phyloP scores from a whole-genome alignment of 2,329 filamentous ascomycete species.

The Clonostachys rosea region DNA sequence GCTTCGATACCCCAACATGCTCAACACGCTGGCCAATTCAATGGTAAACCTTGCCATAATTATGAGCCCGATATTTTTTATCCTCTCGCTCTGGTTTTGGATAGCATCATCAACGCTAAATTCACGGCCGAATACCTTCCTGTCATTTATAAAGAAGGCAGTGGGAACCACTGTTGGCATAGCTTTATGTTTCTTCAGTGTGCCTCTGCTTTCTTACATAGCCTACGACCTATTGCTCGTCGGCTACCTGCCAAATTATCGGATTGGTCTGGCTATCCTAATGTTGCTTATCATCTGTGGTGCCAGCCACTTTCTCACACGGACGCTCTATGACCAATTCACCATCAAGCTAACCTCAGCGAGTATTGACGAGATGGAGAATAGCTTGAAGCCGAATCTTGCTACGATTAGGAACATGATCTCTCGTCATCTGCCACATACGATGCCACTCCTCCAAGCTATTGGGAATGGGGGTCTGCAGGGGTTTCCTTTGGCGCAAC shows the following conservation, averaged over 20 bases:
- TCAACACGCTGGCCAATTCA: constrained; percentile 2
- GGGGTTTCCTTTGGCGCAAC: neutral
- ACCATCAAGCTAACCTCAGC: neutral
- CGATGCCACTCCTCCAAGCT: constrained; percentile 3
- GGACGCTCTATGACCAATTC: neutral
- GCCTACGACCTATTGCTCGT: constrained; percentile 3
- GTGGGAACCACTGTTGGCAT: constrained; percentile 1
- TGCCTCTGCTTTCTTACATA: constrained; percentile 4
- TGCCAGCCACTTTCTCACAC: neutral
- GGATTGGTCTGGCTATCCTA: neutral
- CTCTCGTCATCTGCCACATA: neutral
- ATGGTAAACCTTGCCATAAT: constrained; percentile 3
- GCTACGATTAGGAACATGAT: neutral
- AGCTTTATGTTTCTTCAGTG: constrained; percentile 3
- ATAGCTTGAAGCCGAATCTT: neutral
- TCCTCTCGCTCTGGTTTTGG: neutral
- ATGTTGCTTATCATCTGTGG: neutral
- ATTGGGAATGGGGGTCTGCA: constrained; percentile 2
- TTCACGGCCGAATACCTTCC: neutral
- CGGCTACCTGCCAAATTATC: constrained; percentile 3
- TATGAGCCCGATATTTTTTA: neutral
- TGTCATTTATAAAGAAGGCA: neutral
- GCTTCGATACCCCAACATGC: constrained; percentile 2
- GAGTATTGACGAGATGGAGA: neutral
- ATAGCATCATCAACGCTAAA: neutral